Conservation (phyloP, 2,329 filamentous ascomycete genomes). For the Dichotomopilus funicola region DNA sequence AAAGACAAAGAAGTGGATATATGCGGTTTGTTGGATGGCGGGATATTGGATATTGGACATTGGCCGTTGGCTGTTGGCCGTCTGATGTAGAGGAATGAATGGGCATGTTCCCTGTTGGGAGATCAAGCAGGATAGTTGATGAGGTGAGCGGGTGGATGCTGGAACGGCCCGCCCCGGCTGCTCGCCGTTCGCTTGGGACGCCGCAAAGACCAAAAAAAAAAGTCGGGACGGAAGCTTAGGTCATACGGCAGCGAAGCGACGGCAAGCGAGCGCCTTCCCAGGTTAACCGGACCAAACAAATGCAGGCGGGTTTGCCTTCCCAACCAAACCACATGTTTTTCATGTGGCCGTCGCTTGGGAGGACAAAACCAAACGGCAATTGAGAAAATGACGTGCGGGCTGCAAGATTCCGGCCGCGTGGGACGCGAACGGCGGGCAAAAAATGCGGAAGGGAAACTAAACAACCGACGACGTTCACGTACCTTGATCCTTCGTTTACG, state of each 20-base stretch:
- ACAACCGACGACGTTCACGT: conserved; percentile 29
- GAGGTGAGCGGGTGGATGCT: no score
- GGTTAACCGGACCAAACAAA: neutral
- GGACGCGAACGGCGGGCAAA: neutral
- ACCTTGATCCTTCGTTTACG: conserved; percentile 58
- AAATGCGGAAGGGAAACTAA: conserved; percentile 9
- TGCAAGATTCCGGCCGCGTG: neutral
- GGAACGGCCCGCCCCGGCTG: no score
- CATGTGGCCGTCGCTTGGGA: neutral
- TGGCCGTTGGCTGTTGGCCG: no score
- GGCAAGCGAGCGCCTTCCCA: conserved; percentile 25
- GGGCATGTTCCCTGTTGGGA: no score
- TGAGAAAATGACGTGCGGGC: neutral
- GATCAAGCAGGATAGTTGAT: no score
- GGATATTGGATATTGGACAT: no score
- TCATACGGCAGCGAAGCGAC: conserved; percentile 27
- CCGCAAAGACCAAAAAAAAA: neutral
- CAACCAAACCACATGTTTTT: conserved; percentile 11
- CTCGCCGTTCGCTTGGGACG: neutral
- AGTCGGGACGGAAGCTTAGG: neutral
- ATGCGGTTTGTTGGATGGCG: no score
- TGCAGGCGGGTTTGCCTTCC: neutral
- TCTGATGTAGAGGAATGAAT: no score
- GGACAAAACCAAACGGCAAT: no score
- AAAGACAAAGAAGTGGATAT: neutral